phyloP scores from a whole-genome alignment of 805 yeast species.

The Cyberlindnera samutprakarnensis region DNA sequence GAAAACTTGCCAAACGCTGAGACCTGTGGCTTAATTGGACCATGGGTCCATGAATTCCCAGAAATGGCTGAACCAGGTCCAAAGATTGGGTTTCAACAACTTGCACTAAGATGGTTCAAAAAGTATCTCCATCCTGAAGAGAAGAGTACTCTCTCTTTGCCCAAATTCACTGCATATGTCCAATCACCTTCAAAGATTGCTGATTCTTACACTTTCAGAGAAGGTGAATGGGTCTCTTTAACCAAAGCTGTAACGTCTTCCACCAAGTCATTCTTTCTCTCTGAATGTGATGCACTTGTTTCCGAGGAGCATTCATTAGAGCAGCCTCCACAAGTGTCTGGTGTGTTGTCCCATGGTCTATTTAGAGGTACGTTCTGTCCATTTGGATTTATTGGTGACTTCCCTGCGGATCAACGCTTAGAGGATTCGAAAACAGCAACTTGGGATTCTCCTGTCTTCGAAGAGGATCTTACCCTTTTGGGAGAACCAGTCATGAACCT shows the following conservation, averaged over 20 bases:
- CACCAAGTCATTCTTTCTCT: slow-evolving; percentile 10
- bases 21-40: slow-evolving; percentile 33
- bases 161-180: slow-evolving; percentile 32
- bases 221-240: slow-evolving; percentile 34
- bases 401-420: slow-evolving; percentile 36
- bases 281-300: slow-evolving; percentile 5
- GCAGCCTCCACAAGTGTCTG: slow-evolving; percentile 11
- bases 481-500: slow-evolving; percentile 32
- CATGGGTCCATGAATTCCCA: slow-evolving; percentile 44
- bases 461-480: slow-evolving; percentile 22
- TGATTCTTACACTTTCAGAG: slow-evolving; percentile 30
- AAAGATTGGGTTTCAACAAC: slow-evolving; percentile 35
- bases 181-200: slow-evolving; percentile 35
- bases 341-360: slow-evolving; percentile 33
- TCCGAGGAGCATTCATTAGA: not conserved
- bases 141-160: slow-evolving; percentile 21
- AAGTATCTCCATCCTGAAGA: slow-evolving; percentile 27
- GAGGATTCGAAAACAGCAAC: slow-evolving; percentile 34
- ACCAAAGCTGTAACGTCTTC: slow-evolving; percentile 11
- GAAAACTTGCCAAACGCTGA: slow-evolving; percentile 29
- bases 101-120: slow-evolving; percentile 33
- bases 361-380: slow-evolving; percentile 41
- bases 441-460: slow-evolving; percentile 26
- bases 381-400: slow-evolving; percentile 38
- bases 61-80: slow-evolving; percentile 41